Evolutionary conservation across 2,329 filamentous ascomycete species (phyloP), one percentile per base, ranked within the genome.

Genomic region (Ascochyta fabae): DNA sequence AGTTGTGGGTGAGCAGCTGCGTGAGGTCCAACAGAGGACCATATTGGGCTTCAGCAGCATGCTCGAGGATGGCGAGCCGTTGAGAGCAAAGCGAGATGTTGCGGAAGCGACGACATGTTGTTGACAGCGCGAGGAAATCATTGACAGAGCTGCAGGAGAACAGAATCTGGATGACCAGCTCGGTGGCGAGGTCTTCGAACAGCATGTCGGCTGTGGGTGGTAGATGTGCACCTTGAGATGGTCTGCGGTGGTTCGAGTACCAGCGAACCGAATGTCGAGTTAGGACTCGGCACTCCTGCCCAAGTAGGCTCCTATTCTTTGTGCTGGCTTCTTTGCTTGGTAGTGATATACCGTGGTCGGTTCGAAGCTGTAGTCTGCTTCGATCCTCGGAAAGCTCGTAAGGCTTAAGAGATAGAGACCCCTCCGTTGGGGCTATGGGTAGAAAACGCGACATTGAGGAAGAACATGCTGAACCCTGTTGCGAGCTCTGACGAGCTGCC

Each of bases 1-100:
- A 74, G 61, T 88, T 87, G 67, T 86, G 82, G 16, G 85, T 87
- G 34, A 86, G 75, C 16, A 88, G 74, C 65, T 86, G 85, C 52
- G 84, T 78, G 56, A 84, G 80, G 67, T 87, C 84, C 53, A 83
- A 65, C 13, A 87, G 69, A 2, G 85, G 85, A 0, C 85, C 84
- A 61, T 81, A 85, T 66, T 87, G 82, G 29, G 74, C 68, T 65
- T 86, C 82, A 24, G 81, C 82, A 24, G 79, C 83, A 46, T 75
- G 67, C 55, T 80, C 77, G 49, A 88, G 79, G 48, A 86, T 84
- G 47, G 77, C 65, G 16, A 86, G 75, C 61, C 82, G 82, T 65
- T 82, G 82, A 42, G 82, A 83, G 10, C 79, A 80, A 16, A 78
- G 70, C 61, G 81, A 84, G 57, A 86, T 78, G 49, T 73, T 71